Evolutionary conservation across 768 basidiomycete species (phyloP).

Genomic region (Lactarius trivialis): DNA sequence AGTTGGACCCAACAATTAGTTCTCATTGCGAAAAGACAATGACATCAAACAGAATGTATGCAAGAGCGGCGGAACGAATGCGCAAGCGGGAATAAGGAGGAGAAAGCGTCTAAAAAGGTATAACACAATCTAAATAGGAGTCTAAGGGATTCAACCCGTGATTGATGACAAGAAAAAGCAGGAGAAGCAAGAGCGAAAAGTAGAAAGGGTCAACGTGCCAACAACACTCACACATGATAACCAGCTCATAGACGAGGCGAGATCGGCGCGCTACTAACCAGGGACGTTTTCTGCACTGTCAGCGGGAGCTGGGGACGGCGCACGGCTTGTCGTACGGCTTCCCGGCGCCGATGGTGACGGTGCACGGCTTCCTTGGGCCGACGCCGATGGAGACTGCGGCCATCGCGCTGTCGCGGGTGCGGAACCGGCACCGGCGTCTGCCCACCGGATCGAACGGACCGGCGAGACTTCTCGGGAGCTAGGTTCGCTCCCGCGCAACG

Average conservation of each 20-base stretch:
- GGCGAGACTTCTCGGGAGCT: conserved; percentile 38
- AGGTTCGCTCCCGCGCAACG: conserved; percentile 26
- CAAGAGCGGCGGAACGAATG: too few species aligned
- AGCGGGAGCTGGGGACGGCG: background rate
- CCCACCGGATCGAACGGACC: conserved; percentile 43
- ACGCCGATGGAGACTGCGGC: conserved; percentile 10
- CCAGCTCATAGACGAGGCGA: background rate
- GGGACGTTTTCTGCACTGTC: background rate
- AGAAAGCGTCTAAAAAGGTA: background rate
- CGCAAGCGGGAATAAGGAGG: too few species aligned
- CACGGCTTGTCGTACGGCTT: too few species aligned
- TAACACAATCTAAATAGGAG: too few species aligned
- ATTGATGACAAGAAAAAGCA: background rate
- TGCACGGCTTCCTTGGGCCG: conserved; percentile 13
- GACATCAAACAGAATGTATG: too few species aligned
- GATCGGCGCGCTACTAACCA: background rate
- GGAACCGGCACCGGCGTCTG: conserved; percentile 26
- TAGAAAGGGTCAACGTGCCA: too few species aligned
- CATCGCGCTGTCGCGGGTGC: conserved; percentile 13
- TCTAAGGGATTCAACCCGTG: too few species aligned
- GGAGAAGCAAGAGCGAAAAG: background rate
- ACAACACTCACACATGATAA: background rate
- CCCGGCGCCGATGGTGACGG: background rate
- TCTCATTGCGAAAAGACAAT: too few species aligned
- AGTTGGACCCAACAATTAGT: too few species aligned